phyloP scores from a whole-genome alignment of 306 rosid genomes.

The Trifolium subterraneum region DNA sequence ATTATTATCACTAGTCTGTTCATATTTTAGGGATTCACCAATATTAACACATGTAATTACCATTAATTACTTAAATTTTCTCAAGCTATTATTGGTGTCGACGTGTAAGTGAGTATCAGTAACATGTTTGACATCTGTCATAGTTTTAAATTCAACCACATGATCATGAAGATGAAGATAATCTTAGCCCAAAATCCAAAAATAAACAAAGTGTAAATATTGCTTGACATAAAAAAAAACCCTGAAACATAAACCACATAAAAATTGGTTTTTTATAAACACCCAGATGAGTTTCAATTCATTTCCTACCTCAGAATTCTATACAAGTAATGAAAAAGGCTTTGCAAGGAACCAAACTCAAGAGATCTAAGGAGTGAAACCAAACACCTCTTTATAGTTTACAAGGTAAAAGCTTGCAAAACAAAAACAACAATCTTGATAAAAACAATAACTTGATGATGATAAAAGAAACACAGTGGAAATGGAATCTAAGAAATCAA shows the following conservation, averaged over 20 bases:
- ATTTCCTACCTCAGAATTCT: background rate
- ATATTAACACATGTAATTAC: background rate
- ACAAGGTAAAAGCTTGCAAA: background rate
- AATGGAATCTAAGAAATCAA: background rate
- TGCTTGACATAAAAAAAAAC: background rate
- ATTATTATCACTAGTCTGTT: too few species aligned
- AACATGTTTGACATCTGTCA: too few species aligned
- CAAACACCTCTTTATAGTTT: constrained; percentile 1
- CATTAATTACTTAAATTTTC: background rate
- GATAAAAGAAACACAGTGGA: background rate
- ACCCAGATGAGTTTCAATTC: background rate
- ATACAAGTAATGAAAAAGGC: background rate
- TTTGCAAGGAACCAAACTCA: constrained; percentile 29
- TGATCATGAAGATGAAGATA: background rate
- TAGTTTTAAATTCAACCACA: constrained; percentile 17
- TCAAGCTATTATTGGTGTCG: too few species aligned
- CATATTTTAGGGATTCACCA: too few species aligned
- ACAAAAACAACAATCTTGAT: background rate
- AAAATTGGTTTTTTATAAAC: background rate
- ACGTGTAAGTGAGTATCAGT: background rate
- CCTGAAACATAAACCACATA: constrained; percentile 21
- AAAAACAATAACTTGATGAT: background rate
- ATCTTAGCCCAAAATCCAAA: background rate
- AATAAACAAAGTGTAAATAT: background rate
- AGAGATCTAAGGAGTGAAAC: constrained; percentile 45